A percentile compares a stretch with the other conserved stretches of the same genome.
phyloP scores from a whole-genome alignment of 2,329 filamentous ascomycete species.

The Cryphonectria carpinicola region DNA sequence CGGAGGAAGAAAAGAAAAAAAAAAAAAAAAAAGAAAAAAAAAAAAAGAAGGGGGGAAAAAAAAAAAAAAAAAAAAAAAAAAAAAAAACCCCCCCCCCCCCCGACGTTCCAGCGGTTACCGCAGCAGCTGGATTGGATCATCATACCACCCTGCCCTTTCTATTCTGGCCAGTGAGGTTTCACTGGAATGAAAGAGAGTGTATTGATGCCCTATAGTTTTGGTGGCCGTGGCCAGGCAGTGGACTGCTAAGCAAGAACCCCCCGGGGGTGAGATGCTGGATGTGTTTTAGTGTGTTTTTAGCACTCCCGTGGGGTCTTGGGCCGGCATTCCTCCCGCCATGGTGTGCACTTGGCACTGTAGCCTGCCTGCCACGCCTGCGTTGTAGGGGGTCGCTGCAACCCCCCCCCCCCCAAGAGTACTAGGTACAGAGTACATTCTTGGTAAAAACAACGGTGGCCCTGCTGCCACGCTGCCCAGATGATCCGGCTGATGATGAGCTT shows the following conservation, averaged over 20 bases:
- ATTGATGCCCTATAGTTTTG: background rate
- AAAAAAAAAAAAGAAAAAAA: background rate
- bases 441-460: background rate
- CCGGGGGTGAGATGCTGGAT: background rate
- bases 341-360: background rate
- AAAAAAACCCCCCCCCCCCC: background rate
- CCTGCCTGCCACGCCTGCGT: background rate
- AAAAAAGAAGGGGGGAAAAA: background rate
- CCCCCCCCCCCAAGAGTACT: background rate
- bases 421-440: background rate
- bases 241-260: background rate
- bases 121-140: conserved; percentile 1
- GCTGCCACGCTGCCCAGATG: background rate
- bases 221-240: background rate
- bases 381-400: background rate
- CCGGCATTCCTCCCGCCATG: conserved; percentile 15
- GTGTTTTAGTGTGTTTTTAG: conserved; percentile 4
- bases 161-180: background rate
- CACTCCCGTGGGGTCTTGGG: conserved; percentile 6
- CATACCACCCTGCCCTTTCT: background rate
- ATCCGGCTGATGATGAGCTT: conserved; percentile 1
- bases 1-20: background rate
- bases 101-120: conserved; percentile 1
- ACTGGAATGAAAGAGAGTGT: background rate
- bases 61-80: background rate